Evolutionary conservation across 306 rosid genomes (phyloP).

Genomic region (Vigna angularis): DNA sequence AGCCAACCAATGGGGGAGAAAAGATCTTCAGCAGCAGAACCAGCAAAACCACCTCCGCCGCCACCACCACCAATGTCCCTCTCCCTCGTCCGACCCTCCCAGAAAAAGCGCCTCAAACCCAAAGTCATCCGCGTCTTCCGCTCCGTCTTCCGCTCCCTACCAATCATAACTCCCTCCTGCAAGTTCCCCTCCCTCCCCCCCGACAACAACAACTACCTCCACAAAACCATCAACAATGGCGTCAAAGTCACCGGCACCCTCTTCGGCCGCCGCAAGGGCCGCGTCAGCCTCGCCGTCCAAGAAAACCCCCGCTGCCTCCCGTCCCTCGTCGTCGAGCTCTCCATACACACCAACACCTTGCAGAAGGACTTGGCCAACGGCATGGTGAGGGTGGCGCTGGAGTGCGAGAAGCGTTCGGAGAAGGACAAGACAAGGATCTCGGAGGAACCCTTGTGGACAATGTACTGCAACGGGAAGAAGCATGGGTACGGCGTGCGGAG

Average conservation of each 20-base stretch:
- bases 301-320: constrained; percentile 67
- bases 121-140: constrained; percentile 63
- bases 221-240: constrained; percentile 18
- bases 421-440: constrained; percentile 62
- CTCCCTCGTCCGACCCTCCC: constrained; percentile 70
- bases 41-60: constrained; percentile 34
- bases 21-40: constrained; percentile 36
- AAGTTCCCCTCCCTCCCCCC: constrained; percentile 56
- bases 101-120: constrained; percentile 46
- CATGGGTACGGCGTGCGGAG: constrained; percentile 73
- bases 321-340: constrained; percentile 60
- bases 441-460: constrained; percentile 76
- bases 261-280: constrained; percentile 74
- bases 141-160: constrained; percentile 75
- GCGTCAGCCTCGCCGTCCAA: constrained; percentile 72
- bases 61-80: constrained; percentile 52
- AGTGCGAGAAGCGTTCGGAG: constrained; percentile 73
- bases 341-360: constrained; percentile 65
- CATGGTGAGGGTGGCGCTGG: constrained; percentile 81
- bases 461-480: constrained; percentile 87
- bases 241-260: constrained; percentile 64
- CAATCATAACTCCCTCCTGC: constrained; percentile 72
- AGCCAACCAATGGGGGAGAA: constrained; percentile 69
- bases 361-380: constrained; percentile 78
- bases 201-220: constrained; percentile 37